Percentiles rank a stretch among this genome's conserved stretches.
Conservation (phyloP, 176 grass and related monocot species). For the Pontederia paniculata region DNA sequence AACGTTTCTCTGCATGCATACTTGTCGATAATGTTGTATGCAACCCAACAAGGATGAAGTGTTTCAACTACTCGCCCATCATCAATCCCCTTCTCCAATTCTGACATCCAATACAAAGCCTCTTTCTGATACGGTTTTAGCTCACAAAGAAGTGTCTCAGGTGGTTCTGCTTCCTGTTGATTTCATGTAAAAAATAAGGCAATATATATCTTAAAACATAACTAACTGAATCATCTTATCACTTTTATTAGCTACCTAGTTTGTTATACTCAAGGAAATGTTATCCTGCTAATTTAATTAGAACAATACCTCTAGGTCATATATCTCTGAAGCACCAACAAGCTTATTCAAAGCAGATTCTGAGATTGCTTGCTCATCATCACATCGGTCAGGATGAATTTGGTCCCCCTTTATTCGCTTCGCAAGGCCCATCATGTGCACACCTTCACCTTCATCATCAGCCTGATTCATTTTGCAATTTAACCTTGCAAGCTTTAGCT, state of each 20-base stretch:
- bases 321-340: conserved; percentile 51
- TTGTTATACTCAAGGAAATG: no score
- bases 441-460: conserved; percentile 24
- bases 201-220: no score
- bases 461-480: conserved; percentile 34
- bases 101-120: conserved; percentile 89
- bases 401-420: conserved; percentile 23
- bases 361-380: conserved; percentile 81
- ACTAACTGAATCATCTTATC: no score
- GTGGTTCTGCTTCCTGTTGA: conserved; percentile 65
- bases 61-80: conserved; percentile 38
- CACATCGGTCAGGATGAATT: conserved; percentile 40
- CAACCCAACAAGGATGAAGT: conserved; percentile 74
- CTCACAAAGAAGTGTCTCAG: conserved; percentile 48
- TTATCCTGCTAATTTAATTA: background rate
- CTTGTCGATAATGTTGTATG: conserved; percentile 65
- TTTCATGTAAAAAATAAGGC: background rate
- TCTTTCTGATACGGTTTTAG: conserved; percentile 85
- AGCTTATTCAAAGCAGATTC: conserved; percentile 86
- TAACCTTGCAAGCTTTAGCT: background rate
- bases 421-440: conserved; percentile 26
- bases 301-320: conserved; percentile 49
- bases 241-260: no score
- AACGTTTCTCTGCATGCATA: conserved; percentile 26
- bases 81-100: conserved; percentile 58